Conservation (phyloP, 2,329 filamentous ascomycete genomes). For the Penicillium sp. region DNA sequence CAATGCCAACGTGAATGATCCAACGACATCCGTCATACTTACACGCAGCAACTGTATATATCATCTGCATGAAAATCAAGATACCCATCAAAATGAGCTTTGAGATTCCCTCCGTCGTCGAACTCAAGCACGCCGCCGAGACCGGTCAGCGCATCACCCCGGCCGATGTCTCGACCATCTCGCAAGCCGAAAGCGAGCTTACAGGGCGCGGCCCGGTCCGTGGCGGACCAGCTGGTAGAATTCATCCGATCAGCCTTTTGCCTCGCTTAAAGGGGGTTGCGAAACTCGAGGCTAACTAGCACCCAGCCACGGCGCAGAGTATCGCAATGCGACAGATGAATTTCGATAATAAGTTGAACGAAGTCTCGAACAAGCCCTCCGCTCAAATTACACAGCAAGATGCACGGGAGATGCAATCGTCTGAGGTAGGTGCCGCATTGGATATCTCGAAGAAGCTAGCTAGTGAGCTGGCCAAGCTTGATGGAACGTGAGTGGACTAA, state of each 20-base stretch:
- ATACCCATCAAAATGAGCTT: slow-evolving; percentile 17
- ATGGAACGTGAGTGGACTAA: no score
- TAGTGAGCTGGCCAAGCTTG: no score
- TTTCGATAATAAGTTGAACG: slow-evolving; percentile 37
- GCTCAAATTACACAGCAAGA: slow-evolving; percentile 39
- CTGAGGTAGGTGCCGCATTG: slow-evolving; percentile 26
- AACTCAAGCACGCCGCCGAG: slow-evolving; percentile 37
- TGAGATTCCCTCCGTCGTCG: slow-evolving; percentile 34
- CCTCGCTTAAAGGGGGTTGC: no score
- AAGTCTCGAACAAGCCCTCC: slow-evolving; percentile 36
- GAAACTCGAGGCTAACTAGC: slow-evolving; percentile 5
- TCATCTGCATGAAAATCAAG: not conserved
- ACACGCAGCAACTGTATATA: not conserved
- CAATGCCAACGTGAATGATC: not conserved
- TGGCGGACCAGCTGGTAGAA: slow-evolving; percentile 38
- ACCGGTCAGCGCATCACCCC: slow-evolving; percentile 37
- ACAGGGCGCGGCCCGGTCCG: slow-evolving; percentile 35
- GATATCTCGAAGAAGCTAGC: no score
- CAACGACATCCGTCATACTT: not conserved
- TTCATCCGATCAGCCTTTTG: no score
- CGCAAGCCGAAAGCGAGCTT: slow-evolving; percentile 37
- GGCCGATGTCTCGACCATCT: slow-evolving; percentile 37
- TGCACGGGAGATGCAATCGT: slow-evolving; percentile 36
- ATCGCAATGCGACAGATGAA: slow-evolving; percentile 39
- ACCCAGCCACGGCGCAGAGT: slow-evolving; percentile 38